Evolutionary conservation across 495 filamentous ascomycete species (phyloP), one percentile per base, ranked within the genome.

Genomic region (Aspergillus nidulans): DNA sequence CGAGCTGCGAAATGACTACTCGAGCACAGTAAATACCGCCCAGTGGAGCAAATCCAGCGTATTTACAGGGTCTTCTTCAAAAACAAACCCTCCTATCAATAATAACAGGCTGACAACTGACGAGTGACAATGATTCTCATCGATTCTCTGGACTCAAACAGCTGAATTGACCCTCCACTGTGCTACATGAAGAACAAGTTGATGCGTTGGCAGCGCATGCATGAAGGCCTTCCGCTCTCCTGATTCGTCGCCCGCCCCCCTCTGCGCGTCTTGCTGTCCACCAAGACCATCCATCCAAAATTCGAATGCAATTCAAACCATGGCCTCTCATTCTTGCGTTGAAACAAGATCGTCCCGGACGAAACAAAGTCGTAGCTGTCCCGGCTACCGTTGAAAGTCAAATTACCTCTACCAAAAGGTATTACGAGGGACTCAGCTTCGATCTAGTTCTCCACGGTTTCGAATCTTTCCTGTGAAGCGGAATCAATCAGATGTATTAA

Each of bases 191-290:
- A 38, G 38, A 43, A 45, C n/a, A n/a, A n/a, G n/a, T 34, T 59
- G 62, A 61, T 64, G 62, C 45, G 62, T 52, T 64, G 62, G 62
- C 62, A 64, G 43, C 59, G 69, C 69, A 71, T 74, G 69, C 69
- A 70, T 62, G 66, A 60, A 59, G 67, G 39, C 52, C 47, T 18
- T 30, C 40, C 57, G 20, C 24, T 28, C 40, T 28, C 42, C 42
- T 71, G 67, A 69, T 73, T 69, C 62, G 69, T 62, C 59, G 58
- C 53, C 52, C 60, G 48, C 59, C 69, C 66, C 54, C 62, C 63
- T 61, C 59, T 34, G 5, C 49, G 40, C n/a, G 3, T 23, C 12
- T 18, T 12, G n/a, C 34, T 16, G 23, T 21, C 45, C 28, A 34
- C 45, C 13, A 41, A 5, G 5, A 23, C 16, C 30, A 16, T 5